phyloP scores from a whole-genome alignment of 129 eudicot species.

The Chrysanthemum makinoi region DNA sequence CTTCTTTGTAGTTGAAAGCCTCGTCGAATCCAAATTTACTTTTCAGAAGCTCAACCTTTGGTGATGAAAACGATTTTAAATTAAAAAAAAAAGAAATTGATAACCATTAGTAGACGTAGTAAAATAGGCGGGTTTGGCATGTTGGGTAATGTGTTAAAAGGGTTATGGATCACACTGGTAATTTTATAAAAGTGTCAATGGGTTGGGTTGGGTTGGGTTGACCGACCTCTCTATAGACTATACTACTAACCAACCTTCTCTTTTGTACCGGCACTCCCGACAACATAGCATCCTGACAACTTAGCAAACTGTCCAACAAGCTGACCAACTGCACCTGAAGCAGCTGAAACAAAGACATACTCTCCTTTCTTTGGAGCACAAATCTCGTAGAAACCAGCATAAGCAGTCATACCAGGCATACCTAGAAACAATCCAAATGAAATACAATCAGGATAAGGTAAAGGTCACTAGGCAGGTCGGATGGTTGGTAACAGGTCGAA shows the following conservation, averaged over 20 bases:
- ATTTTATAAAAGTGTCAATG: background rate
- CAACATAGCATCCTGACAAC: constrained; percentile 57
- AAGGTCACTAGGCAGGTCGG: background rate
- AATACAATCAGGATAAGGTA: background rate
- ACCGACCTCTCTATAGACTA: no score
- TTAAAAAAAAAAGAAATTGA: background rate
- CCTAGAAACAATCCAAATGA: constrained; percentile 31
- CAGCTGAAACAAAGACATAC: constrained; percentile 31
- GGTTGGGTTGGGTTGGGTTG: no score
- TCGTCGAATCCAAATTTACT: constrained; percentile 49
- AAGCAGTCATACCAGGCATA: constrained; percentile 75
- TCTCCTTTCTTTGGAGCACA: constrained; percentile 55
- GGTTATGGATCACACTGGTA: no score
- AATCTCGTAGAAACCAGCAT: constrained; percentile 52
- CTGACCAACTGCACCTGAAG: constrained; percentile 81
- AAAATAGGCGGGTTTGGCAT: no score
- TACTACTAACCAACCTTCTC: constrained; percentile 42
- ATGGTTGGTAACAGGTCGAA: background rate
- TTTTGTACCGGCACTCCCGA: constrained; percentile 70
- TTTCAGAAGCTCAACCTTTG: constrained; percentile 48
- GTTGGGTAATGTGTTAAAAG: no score
- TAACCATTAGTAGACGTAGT: background rate
- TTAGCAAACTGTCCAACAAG: constrained; percentile 69
- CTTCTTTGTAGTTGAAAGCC: constrained; percentile 60
- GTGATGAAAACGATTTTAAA: background rate